A percentile compares a stretch with the other conserved stretches of the same genome.
These are phyloP conservation scores for Metschnikowia kofuensis DNA, from an alignment of 805 yeast species.

Conservation along the genomic window DNA sequence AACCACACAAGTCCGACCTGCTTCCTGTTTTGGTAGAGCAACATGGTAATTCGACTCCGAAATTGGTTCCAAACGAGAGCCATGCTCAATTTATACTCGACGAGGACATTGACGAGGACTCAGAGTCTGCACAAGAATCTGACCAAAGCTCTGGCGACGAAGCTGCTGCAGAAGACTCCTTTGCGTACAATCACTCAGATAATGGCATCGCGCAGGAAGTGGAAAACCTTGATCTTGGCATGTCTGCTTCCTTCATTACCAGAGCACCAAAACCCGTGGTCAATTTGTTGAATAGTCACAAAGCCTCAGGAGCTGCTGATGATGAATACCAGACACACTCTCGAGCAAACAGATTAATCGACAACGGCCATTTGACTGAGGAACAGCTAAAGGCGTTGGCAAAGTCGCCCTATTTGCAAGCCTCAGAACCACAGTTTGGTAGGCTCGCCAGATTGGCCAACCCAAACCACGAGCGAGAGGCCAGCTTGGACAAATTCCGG, in stretches of 20 bases:
- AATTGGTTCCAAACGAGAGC: constrained; percentile 22
- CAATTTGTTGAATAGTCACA: constrained; percentile 24
- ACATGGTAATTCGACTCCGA: constrained; percentile 23
- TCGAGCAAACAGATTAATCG: constrained; percentile 22
- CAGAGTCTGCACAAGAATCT: constrained; percentile 9
- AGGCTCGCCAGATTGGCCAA: constrained; percentile 40
- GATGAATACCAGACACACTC: constrained; percentile 33
- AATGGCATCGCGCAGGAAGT: constrained; percentile 21
- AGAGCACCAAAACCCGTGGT: constrained; percentile 40
- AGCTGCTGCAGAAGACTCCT: constrained; percentile 6
- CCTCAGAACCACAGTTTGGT: constrained; percentile 60
- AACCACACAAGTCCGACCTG: constrained; percentile 30
- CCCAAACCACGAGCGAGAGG: constrained; percentile 20
- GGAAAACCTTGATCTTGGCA: constrained; percentile 35
- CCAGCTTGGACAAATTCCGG: constrained; percentile 11
- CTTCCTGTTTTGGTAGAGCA: constrained; percentile 25
- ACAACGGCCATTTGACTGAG: constrained; percentile 38
- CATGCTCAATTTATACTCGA: constrained; percentile 19
- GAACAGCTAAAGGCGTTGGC: constrained; percentile 54
- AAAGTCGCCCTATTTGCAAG: constrained; percentile 51
- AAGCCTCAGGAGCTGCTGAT: constrained; percentile 22
- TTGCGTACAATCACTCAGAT: not conserved
- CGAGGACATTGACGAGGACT: constrained; percentile 14
- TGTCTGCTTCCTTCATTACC: constrained; percentile 38
- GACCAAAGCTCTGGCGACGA: constrained; percentile 1